Base-by-base conservation (phyloP, 352 stramenopile genomes). In the Phytophthora citrophthora region DNA sequence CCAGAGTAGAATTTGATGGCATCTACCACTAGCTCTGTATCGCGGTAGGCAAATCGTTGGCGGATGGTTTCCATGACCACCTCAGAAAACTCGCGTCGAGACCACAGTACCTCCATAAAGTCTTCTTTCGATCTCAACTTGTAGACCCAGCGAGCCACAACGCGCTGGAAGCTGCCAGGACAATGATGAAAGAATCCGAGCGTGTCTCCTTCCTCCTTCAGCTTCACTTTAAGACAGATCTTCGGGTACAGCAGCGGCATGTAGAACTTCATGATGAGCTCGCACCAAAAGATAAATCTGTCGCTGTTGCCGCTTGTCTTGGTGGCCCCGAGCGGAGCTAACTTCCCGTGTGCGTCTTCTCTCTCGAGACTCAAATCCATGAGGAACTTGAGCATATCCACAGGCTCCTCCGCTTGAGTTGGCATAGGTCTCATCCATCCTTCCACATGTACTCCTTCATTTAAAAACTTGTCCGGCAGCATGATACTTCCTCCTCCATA, bases 191-290 rank as follows among this genome's bases (percentile, higher is more conserved):
- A 96, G 53, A 96, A 96, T 5, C 88, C 88, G 11, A 91, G 71
- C 29, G 75, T 84, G 47, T 96, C 86, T 8, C 65, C 68, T 54
- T 94, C 87, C 18, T 94, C 88, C 74, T 96, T 96, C 44, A 96
- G 66, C 45, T 91, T 92, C 8, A 88, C 76, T 54, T 94, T 93
- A 15, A 94, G 63, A 70, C 88, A 94, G 8, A 94, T 70, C 46
- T 96, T 96, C 2, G 88, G 88, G 59, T 93, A 96, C 49, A 96
- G 55, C 36, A 96, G 58, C 26, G 88, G 88, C 88, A 96, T 96
- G 61, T 93, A 96, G 49, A 91, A 96, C 34, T 86, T 85, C 88
- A 96, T 96, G 53, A 96, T 91, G 10, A 96, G 67, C 23, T 94
- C 82, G 20, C 79, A 75, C 88, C 88, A 96, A 60, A 94, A 96